Evolutionary conservation across 2,329 filamentous ascomycete genomes (phyloP), one percentile per base, ranked within the genome.

Genomic region (Colletotrichum spinosum): DNA sequence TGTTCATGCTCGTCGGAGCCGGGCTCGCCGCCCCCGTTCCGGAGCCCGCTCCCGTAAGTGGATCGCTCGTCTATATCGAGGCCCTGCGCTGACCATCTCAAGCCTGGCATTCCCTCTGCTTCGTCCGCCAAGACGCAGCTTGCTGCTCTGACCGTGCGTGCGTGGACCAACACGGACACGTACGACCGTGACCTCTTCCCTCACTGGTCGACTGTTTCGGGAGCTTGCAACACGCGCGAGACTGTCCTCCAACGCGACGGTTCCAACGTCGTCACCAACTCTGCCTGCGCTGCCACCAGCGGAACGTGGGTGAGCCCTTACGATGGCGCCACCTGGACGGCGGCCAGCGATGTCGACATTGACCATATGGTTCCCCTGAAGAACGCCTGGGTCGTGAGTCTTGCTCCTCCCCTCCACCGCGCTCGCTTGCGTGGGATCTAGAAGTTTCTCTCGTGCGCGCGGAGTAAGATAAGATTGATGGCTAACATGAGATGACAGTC

Each of bases 321-420:
- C 74, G 92, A 95, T 72, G 92, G 91, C 13, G 89, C 80, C 0
- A 88, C 83, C 1, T 93, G 90, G 90, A 90, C 87, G 0, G 80
- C 81, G 0, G 86, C 91, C 1, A 85, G 83, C 15, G 90, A 94
- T 70, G 76, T 96, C 1, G 92, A 95, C 70, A 95, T 96, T 65
- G 93, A 96, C 75, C 93, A 96, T 75, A 84, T 96, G 78, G 91
- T 97, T 3, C 92, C 93, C 1, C 76, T 97, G 67, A 90, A 90
- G 74, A 93, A 94, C 72, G 92, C 92, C 6, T 95, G 92, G 92
- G 88, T 91, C 67, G 86, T 89, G 70, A 72, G 82, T 77, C 5
- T 17, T 44, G 13, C 42, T 13, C 35, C 50, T n/a, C 25, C 6
- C 3, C 15, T 41, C 17, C 35, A 34, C 48, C 15, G 7, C 10